A percentile compares a stretch with the other conserved stretches of the same genome.
These are phyloP conservation scores for Blastocystis sp. DNA, from an alignment of 352 stramenopile species.

Conservation along the genomic window DNA sequence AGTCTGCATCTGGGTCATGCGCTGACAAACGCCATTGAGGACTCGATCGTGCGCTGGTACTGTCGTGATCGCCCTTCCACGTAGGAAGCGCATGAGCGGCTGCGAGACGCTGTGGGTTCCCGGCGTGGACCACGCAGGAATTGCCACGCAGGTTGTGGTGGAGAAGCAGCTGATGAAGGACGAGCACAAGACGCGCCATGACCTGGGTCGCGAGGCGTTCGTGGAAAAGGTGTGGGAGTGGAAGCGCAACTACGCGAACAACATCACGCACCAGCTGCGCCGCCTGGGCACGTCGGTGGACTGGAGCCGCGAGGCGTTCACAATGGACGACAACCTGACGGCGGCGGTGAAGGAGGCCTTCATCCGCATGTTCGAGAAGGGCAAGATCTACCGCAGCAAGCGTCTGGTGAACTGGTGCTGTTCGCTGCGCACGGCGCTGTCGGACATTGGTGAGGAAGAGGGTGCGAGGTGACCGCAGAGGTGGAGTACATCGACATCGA, in stretches of 20 bases:
- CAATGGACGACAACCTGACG: conserved; percentile 86
- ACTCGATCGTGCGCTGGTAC: conserved; percentile 74
- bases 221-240: conserved; percentile 89
- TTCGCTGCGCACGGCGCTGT: conserved; percentile 85
- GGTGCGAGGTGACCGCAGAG: conserved; percentile 71
- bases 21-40: conserved; percentile 88
- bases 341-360: conserved; percentile 91
- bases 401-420: conserved; percentile 98
- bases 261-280: conserved; percentile 86
- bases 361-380: conserved; percentile 85
- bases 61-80: background rate
- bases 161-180: conserved; percentile 95
- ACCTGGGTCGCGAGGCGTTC: conserved; percentile 90
- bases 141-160: conserved; percentile 95
- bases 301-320: conserved; percentile 90
- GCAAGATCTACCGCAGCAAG: conserved; percentile 83
- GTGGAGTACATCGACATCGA: conserved; percentile 93
- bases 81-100: conserved; percentile 91
- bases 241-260: conserved; percentile 89
- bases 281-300: conserved; percentile 83
- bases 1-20: conserved; percentile 91
- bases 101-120: conserved; percentile 87
- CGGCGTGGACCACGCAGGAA: conserved; percentile 92
- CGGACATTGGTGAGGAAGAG: conserved; percentile 68
- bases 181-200: conserved; percentile 73